Evolutionary conservation across 306 rosid species (phyloP).

Genomic region (Citrullus mucosospermus): DNA sequence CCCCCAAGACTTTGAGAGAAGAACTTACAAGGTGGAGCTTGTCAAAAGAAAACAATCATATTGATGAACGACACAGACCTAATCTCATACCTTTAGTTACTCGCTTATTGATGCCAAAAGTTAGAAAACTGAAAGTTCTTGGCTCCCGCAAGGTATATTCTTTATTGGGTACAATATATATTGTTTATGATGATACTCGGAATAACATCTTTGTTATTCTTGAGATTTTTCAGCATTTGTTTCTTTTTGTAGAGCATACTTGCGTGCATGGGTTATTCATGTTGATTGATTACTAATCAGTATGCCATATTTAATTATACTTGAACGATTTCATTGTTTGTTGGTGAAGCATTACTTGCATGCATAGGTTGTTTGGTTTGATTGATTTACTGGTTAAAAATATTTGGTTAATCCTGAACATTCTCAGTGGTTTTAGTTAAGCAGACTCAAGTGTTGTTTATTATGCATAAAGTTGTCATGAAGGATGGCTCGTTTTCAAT

Average conservation of each 20-base stretch:
- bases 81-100: constrained; percentile 61
- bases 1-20: constrained; percentile 53
- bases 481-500: not conserved
- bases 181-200: not conserved
- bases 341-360: not conserved
- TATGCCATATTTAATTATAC: not conserved
- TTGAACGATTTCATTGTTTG: not conserved
- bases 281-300: not conserved
- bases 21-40: constrained; percentile 85
- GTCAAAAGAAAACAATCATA: constrained; percentile 47
- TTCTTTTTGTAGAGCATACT: not conserved
- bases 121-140: constrained; percentile 69
- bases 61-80: constrained; percentile 60
- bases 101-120: constrained; percentile 76
- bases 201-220: not conserved
- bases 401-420: not conserved
- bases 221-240: not conserved
- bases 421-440: not conserved
- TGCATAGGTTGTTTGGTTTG: not conserved
- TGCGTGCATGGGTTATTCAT: not conserved
- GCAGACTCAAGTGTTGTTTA: not conserved
- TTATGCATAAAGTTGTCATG: not conserved
- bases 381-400: not conserved
- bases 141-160: constrained; percentile 70
- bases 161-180: not conserved